Percentiles rank a stretch among this genome's conserved stretches.
Conservation (phyloP, 2,329 filamentous ascomycete species). For the Byssothecium circinans region DNA sequence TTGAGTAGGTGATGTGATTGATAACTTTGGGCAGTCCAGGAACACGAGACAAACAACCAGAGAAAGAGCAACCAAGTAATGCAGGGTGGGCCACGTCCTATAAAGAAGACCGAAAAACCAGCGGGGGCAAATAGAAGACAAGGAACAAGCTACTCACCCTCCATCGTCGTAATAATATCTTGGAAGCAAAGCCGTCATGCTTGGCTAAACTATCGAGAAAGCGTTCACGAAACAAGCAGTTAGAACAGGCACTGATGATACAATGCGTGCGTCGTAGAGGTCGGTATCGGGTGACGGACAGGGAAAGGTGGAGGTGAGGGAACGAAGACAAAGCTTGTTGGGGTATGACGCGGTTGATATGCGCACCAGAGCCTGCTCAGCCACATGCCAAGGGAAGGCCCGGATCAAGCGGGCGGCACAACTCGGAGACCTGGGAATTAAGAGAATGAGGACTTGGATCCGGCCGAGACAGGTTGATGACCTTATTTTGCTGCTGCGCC, state of each 20-base stretch:
- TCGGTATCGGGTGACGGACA: not conserved
- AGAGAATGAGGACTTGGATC: too few relatives aligned
- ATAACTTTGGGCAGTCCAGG: constrained; percentile 4
- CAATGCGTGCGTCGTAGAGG: not conserved
- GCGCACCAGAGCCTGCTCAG: not conserved
- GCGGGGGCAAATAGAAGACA: not conserved
- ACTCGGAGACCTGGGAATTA: too few relatives aligned
- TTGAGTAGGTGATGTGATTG: not conserved
- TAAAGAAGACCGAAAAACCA: too few relatives aligned
- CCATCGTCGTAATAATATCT: constrained; percentile 22
- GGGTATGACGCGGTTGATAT: constrained; percentile 5
- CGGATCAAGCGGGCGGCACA: constrained; percentile 1
- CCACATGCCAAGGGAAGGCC: constrained; percentile 5
- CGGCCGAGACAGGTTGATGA: too few relatives aligned
- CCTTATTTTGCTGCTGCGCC: too few relatives aligned
- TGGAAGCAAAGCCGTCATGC: constrained; percentile 21
- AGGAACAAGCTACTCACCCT: constrained; percentile 18
- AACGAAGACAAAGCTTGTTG: constrained; percentile 5
- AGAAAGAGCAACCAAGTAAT: not conserved
- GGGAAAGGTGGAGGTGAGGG: not conserved
- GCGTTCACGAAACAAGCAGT: not conserved
- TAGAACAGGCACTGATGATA: not conserved
- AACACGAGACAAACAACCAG: constrained; percentile 2
- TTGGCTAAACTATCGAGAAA: not conserved
- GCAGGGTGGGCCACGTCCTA: too few relatives aligned